Percentiles rank a stretch among this genome's conserved stretches.
Conservation (phyloP, 345 rosid genomes). For the Murraya paniculata region DNA sequence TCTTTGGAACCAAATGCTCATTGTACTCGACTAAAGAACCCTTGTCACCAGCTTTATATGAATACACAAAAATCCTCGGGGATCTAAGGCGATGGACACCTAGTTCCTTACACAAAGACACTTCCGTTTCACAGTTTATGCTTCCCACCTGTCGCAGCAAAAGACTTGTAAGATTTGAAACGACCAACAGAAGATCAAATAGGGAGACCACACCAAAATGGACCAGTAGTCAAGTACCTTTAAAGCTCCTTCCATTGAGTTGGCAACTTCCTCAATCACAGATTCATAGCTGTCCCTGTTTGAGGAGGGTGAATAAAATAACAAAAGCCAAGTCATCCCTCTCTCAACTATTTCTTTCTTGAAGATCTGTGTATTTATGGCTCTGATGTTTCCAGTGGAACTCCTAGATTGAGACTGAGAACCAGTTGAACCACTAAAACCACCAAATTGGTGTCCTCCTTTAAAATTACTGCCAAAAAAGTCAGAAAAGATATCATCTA, state of each 20-base stretch:
- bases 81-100: slow-evolving; percentile 45
- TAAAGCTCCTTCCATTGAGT: slow-evolving; percentile 69
- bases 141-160: slow-evolving; percentile 58
- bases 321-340: slow-evolving; percentile 92
- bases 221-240: slow-evolving; percentile 42
- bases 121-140: slow-evolving; percentile 71
- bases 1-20: slow-evolving; percentile 54
- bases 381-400: slow-evolving; percentile 40
- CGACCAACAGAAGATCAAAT: neutral
- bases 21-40: slow-evolving; percentile 74
- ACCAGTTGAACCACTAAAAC: slow-evolving; percentile 55
- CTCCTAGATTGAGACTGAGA: slow-evolving; percentile 45
- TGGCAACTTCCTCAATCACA: slow-evolving; percentile 54
- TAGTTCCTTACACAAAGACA: slow-evolving; percentile 66
- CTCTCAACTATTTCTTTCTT: slow-evolving; percentile 61
- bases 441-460: slow-evolving; percentile 45
- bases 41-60: slow-evolving; percentile 46
- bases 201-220: neutral
- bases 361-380: slow-evolving; percentile 50
- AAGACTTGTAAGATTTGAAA: neutral
- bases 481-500: slow-evolving; percentile 61
- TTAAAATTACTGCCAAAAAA: slow-evolving; percentile 50
- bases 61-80: slow-evolving; percentile 68
- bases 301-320: slow-evolving; percentile 51
- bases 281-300: slow-evolving; percentile 58